Percentiles rank a stretch among this genome's conserved stretches.
Evolutionary conservation across 371 early-diverging fungal genomes (phyloP).

Genomic region (Rhizopus microsporus): DNA sequence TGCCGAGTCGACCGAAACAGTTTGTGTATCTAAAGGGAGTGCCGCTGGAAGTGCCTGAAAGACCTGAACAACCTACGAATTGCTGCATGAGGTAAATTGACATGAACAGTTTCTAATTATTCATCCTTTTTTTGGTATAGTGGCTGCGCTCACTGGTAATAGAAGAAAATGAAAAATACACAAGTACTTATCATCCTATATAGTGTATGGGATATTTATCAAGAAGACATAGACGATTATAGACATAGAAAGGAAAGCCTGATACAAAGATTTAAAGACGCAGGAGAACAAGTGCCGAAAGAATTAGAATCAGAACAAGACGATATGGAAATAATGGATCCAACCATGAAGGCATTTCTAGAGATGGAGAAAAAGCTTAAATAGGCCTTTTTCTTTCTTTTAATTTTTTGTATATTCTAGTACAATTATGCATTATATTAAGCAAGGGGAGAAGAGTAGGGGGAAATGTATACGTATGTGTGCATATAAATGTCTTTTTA

Average conservation of each 20-base stretch:
- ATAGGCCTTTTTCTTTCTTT: neutral
- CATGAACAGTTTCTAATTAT: neutral
- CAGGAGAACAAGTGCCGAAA: slow-evolving; percentile 29
- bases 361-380: slow-evolving; percentile 44
- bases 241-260: slow-evolving; percentile 24
- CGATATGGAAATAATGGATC: slow-evolving; percentile 41
- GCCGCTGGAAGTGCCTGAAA: slow-evolving; percentile 28
- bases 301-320: slow-evolving; percentile 23
- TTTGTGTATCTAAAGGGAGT: slow-evolving; percentile 29
- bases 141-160: slow-evolving; percentile 51
- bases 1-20: neutral
- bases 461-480: neutral
- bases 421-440: too few species aligned
- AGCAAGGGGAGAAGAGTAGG: neutral
- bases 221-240: slow-evolving; percentile 49
- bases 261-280: slow-evolving; percentile 26
- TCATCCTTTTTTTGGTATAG: slow-evolving; percentile 14
- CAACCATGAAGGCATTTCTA: slow-evolving; percentile 46
- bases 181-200: neutral
- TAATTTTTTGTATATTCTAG: too few species aligned
- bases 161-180: neutral
- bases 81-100: slow-evolving; percentile 51
- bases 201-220: slow-evolving; percentile 53
- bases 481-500: neutral
- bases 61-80: slow-evolving; percentile 39